Conservation (phyloP, 2,329 filamentous ascomycete genomes). For the Parascedosporium putredinis region DNA sequence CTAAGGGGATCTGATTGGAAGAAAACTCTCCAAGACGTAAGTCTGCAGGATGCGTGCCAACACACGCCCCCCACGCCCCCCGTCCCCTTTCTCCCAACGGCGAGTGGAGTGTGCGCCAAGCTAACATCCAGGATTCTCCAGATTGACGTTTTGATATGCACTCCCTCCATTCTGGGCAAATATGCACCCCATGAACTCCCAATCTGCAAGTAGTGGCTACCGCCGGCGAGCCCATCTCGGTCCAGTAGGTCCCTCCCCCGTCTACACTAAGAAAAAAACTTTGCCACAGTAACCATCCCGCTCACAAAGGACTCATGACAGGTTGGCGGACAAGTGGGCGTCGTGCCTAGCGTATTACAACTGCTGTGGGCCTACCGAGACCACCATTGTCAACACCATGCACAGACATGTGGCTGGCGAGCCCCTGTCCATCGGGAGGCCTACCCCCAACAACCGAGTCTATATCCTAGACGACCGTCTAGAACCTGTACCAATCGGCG, state of each 20-base stretch:
- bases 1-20: slow-evolving; percentile 40
- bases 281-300: no score
- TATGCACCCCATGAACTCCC: slow-evolving; percentile 35
- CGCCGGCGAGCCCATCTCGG: slow-evolving; percentile 42
- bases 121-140: slow-evolving; percentile 13
- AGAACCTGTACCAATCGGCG: slow-evolving; percentile 33
- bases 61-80: no score
- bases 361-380: slow-evolving; percentile 50
- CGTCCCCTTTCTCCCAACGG: background rate
- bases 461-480: slow-evolving; percentile 38
- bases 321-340: slow-evolving; percentile 47
- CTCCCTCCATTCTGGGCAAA: slow-evolving; percentile 42
- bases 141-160: slow-evolving; percentile 44
- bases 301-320: slow-evolving; percentile 10
- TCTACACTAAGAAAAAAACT: no score
- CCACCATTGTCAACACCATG: slow-evolving; percentile 49
- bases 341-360: slow-evolving; percentile 39
- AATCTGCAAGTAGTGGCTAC: slow-evolving; percentile 42
- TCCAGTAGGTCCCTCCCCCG: slow-evolving; percentile 26
- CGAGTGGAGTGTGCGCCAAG: no score
- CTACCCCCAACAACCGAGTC: slow-evolving; percentile 45
- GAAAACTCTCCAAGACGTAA: slow-evolving; percentile 32
- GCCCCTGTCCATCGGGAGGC: slow-evolving; percentile 41
- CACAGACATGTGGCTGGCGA: slow-evolving; percentile 35
- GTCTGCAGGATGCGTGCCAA: slow-evolving; percentile 9